A percentile compares a stretch with the other conserved stretches of the same genome.
These are phyloP conservation scores for Metschnikowia lunata DNA, from an alignment of 805 yeast genomes.

Conservation along the genomic window DNA sequence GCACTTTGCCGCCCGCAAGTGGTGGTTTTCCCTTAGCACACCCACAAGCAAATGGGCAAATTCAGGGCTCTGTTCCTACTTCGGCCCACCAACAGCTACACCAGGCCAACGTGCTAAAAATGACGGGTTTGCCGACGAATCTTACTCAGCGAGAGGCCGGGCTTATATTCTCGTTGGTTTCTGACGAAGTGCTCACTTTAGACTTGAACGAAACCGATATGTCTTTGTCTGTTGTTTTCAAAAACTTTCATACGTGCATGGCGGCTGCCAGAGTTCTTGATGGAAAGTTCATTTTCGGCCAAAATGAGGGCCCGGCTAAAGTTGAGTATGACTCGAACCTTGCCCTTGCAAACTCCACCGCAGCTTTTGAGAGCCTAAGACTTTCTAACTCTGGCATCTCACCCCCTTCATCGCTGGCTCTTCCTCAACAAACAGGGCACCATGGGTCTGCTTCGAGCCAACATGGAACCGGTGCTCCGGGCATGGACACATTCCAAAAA, in stretches of 20 bases:
- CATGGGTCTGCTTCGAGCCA: constrained; percentile 4
- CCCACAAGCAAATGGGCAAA: constrained; percentile 1
- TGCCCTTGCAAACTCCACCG: constrained; percentile 15
- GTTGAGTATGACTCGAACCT: constrained; percentile 30
- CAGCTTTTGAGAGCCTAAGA: constrained; percentile 26
- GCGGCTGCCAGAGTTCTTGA: constrained; percentile 39
- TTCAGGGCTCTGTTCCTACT: constrained; percentile 2
- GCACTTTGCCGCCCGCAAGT: constrained; percentile 3
- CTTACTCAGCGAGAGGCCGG: constrained; percentile 62
- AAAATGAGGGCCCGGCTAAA: constrained; percentile 31
- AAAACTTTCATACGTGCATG: constrained; percentile 35
- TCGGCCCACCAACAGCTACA: neutral
- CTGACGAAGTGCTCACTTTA: constrained; percentile 49
- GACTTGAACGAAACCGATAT: constrained; percentile 31
- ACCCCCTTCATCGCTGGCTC: constrained; percentile 26
- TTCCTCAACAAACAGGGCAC: neutral
- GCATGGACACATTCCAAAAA: constrained; percentile 35
- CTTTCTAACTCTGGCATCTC: constrained; percentile 27
- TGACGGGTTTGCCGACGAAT: constrained; percentile 61
- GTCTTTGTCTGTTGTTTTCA: constrained; percentile 32
- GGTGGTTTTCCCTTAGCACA: constrained; percentile 2
- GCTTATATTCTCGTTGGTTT: constrained; percentile 64
- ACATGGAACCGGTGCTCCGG: constrained; percentile 10
- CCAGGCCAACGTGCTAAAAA: constrained; percentile 10
- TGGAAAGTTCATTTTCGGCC: constrained; percentile 38